Percentiles rank a stretch among this genome's conserved stretches.
Evolutionary conservation across 495 filamentous ascomycete genomes (phyloP).

Genomic region (Lophiostoma macrostomum): DNA sequence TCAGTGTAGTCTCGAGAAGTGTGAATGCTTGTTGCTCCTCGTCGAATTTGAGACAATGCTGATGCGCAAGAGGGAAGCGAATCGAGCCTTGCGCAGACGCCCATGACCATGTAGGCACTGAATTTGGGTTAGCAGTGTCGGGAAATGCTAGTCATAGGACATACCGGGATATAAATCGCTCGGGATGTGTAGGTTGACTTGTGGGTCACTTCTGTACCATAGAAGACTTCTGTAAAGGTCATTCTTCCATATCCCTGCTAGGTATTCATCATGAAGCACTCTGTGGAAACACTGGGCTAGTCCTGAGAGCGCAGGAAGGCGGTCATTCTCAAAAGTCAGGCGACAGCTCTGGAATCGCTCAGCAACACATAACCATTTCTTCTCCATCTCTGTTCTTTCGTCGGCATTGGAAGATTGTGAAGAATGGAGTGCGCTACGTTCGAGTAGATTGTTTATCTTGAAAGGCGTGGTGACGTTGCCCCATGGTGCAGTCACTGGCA

Average conservation of each 20-base stretch:
- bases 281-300: constrained; percentile 24
- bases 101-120: constrained; percentile 2
- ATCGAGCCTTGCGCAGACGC: neutral
- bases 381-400: neutral
- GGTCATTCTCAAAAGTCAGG: constrained; percentile 2
- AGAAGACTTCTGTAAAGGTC: constrained; percentile 1
- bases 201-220: neutral
- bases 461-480: neutral
- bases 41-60: neutral
- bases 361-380: constrained; percentile 1
- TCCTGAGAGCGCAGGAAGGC: constrained; percentile 36
- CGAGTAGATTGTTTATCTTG: neutral
- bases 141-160: neutral
- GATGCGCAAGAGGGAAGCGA: neutral
- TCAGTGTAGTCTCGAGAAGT: neutral
- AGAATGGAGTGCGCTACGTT: neutral
- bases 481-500: neutral
- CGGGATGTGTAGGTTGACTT: neutral
- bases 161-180: neutral
- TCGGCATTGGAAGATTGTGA: too few relatives aligned
- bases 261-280: neutral
- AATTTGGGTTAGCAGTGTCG: neutral
- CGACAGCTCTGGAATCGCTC: neutral
- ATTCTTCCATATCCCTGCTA: constrained; percentile 22
- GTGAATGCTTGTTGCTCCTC: neutral